Evolutionary conservation across 176 grass and related monocot genomes (phyloP), one percentile per base, ranked within the genome.

Genomic region (Elymus sibiricus): DNA sequence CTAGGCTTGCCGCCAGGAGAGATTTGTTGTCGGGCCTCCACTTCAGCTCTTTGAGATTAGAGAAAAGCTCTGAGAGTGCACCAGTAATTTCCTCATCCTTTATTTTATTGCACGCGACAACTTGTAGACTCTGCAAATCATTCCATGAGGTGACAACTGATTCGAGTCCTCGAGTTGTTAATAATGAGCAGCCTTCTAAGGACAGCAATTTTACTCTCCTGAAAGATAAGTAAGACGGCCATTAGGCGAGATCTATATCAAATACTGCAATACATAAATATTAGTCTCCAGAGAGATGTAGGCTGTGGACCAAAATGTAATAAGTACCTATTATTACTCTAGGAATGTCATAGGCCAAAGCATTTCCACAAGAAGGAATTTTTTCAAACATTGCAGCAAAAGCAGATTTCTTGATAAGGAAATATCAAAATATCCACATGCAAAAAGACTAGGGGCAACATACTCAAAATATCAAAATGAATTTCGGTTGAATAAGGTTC

Each of bases 31-130:
- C 94, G 0, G 97, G 97, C 11, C 97, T 72, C 94, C 97, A 99
- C 86, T 99, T 99, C 61, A 99, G 90, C 76, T 93, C 97, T 82
- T 96, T 99, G 64, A 96, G 94, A 88, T 59, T 85, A 40, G 90
- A 96, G 82, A 99, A 99, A 47, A 95, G 90, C 79, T 86, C 87
- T 6, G 97, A 90, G 76, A 99, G 85, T 64, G 90, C 87, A 87
- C 88, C 72, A 13, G 70, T 94, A 31, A 99, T 91, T 86, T 95
- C 94, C 38, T 88, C 86, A 66, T 96, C 92, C 67, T 96, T 96
- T 40, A 99, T 85, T 62, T 92, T 92, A 83, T 96, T 94, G 82
- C 97, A 96, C 31, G 82, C 81, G 44, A 94, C 81, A 53, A 99
- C 92, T 16, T 68, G 53, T 47, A 99, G 85, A 53, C 87, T 96